These are phyloP conservation scores for Cordyceps tenuipes DNA, from an alignment of 2,329 filamentous ascomycete genomes.

Conservation along the genomic window DNA sequence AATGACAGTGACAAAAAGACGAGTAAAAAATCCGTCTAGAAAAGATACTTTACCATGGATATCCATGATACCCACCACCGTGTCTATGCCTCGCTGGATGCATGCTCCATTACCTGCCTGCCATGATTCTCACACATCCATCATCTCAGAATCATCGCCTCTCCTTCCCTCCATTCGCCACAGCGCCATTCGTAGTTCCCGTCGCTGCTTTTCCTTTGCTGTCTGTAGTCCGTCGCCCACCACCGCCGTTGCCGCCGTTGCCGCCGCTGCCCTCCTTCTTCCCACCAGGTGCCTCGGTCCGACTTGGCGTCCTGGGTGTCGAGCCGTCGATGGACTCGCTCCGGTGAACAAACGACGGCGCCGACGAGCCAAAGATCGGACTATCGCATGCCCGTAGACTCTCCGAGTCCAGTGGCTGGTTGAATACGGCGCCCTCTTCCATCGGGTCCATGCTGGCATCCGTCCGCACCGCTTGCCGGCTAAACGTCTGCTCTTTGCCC, in stretches of 20 bases:
- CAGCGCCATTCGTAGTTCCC: not conserved
- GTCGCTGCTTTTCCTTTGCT: not conserved
- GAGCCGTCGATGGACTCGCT: not conserved
- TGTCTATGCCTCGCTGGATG: not conserved
- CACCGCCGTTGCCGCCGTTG: no score
- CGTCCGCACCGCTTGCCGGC: constrained; percentile 12
- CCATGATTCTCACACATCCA: not conserved
- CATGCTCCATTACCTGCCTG: not conserved
- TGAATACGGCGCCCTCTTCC: constrained; percentile 25
- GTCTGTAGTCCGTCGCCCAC: not conserved
- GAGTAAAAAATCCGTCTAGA: not conserved
- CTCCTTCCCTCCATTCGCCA: not conserved
- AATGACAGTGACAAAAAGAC: not conserved
- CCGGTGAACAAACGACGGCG: constrained; percentile 2
- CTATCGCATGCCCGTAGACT: constrained; percentile 6
- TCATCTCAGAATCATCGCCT: not conserved
- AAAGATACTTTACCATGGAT: not conserved
- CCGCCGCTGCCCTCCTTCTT: not conserved
- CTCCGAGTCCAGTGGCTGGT: constrained; percentile 22
- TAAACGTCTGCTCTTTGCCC: constrained; percentile 3
- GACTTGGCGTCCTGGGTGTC: not conserved
- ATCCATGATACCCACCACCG: not conserved
- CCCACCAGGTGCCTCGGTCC: not conserved
- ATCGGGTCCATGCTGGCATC: constrained; percentile 20
- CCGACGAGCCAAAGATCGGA: constrained; percentile 1